Base-by-base conservation (phyloP, 371 early-diverging fungal species). In the Mortierella sp. region DNA sequence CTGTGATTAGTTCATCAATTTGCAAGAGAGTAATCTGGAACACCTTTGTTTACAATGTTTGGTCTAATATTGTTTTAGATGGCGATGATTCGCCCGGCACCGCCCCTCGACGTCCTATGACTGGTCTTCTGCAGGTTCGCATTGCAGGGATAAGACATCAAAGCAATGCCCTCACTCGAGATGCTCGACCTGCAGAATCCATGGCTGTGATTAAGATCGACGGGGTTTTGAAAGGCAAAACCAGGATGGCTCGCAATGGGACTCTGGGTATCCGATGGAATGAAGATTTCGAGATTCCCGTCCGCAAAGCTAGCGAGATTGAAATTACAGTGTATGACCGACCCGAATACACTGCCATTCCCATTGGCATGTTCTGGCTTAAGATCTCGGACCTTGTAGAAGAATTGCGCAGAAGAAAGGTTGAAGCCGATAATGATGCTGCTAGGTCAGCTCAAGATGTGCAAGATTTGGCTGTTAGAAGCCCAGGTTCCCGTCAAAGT, bases 261-360 rank as follows among this genome's bases (percentile, higher is more conserved):
- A 47, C 76, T 3, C 37, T 66, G 32, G 83, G 83, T 37, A 90
- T 64, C 85, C 91, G 65, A 80, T 96, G 96, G 94, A 88, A 89
- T 68, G 96, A 97, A 60, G 90, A 91, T 43, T 94, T 95, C 79
- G 91, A 91, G 68, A 88, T 96, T 24, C 87, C 89, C 54, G 91
- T 96, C 68, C 93, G 92, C 75, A 93, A 93, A 83, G 96, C 93
- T 0, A 91, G 92, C 20, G 97, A 97, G 77, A 89, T 96, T 12
- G 98, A 97, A 81, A 86, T 97, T 39, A 88, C 92, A 28, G 85
- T 96, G 5, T 89, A 88, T 67, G 96, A 96, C 64, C 84, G 90
- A 43, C 88, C 89, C 51, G 90, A 92, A 35, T 78, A 87, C 43
- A 85, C 86, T 62, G 83, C 87, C 18, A 76, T 90, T 30, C 88